Evolutionary conservation across 1,284 basidiomycete species (phyloP), one percentile per base, ranked within the genome.

Genomic region (Polyporus tsugae): DNA sequence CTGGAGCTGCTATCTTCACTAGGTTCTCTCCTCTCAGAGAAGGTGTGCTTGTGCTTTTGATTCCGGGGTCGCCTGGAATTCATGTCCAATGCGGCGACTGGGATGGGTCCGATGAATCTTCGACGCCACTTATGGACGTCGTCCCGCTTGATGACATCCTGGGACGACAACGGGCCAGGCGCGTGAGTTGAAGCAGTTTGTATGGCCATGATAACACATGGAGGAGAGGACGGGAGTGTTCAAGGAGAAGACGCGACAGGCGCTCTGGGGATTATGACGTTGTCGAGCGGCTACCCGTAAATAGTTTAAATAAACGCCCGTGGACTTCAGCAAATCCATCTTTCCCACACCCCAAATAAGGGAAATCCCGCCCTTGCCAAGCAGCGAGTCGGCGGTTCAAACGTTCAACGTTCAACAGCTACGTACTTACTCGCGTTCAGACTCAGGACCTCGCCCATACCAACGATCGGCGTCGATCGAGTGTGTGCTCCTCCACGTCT

Each of bases 71-170:
- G 62, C 52, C 65, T 67, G n/a, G 25, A 49, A n/a, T 65, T 63
- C 22, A 29, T 33, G 6, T 57, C 63, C 17, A 72, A 62, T 22
- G 65, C 67, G 19, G 70, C 33, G 64, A 68, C 75, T 41, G 76
- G 75, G 70, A 78, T 69, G 55, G 77, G 77, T 6, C 76, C 77
- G n/a, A 77, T 75, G 69, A 78, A 77, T 42, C 76, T 66, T n/a
- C 76, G 70, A 29, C 72, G 73, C 58, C 74, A 67, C 33, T 70
- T 73, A 53, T 78, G 77, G 9, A 53, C 36, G 52, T 77, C 77
- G 44, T 73, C 72, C n/a, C 66, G 52, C 44, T 58, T 53, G 22
- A 70, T 41, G 19, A 57, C 55, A 10, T 67, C 69, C 22, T 67
- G 60, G 0, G 69, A 66, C 1, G 65, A 36, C 0, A 64, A 6